Evolutionary conservation across 1,139 yeast species (phyloP).

Genomic region (Maudiozyma humilis): DNA sequence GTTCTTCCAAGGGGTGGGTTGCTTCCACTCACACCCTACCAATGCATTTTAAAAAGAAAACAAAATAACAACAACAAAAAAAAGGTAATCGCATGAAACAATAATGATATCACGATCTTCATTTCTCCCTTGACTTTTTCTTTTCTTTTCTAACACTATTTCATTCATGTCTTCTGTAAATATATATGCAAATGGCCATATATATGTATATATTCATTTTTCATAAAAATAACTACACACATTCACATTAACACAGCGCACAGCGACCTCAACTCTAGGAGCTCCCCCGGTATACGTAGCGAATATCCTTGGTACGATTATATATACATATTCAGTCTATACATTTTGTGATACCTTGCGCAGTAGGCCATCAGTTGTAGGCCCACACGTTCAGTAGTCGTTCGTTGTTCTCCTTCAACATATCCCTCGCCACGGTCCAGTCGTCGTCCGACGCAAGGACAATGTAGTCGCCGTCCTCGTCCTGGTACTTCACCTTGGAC

Average conservation of each 20-base stretch:
- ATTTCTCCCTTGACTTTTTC: not conserved
- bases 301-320: not conserved
- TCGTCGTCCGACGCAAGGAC: slow-evolving; percentile 82
- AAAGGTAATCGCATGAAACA: not conserved
- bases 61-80: not conserved
- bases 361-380: slow-evolving; percentile 10
- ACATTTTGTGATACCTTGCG: not conserved
- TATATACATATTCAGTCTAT: not conserved
- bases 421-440: slow-evolving; percentile 39
- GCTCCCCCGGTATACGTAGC: too few relatives aligned
- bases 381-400: slow-evolving; percentile 36
- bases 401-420: slow-evolving; percentile 35
- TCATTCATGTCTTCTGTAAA: not conserved
- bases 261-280: too few relatives aligned
- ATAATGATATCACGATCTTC: not conserved
- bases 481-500: slow-evolving; percentile 65
- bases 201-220: slow-evolving; percentile 2
- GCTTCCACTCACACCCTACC: not conserved
- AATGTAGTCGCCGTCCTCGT: slow-evolving; percentile 93
- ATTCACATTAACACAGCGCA: too few relatives aligned
- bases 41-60: not conserved
- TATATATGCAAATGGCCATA: slow-evolving; percentile 2
- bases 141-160: not conserved
- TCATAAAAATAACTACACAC: not conserved
- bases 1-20: not conserved